Conservation (phyloP, 257 asterid genomes). For the Anisodus acutangulus region DNA sequence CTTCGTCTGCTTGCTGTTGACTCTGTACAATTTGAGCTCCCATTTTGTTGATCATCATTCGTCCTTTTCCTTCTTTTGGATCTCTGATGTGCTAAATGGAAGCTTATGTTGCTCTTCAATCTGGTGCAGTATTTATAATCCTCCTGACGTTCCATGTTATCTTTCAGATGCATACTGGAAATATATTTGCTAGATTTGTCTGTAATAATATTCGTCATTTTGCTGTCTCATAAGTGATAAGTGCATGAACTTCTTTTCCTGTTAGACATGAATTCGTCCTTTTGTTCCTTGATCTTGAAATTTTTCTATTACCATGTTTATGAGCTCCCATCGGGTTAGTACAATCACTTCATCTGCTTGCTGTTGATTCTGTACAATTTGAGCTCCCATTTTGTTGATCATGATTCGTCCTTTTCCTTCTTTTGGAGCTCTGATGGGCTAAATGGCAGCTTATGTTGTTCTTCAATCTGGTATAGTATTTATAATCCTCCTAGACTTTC, state of each 20-base stretch:
- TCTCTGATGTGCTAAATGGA: background rate
- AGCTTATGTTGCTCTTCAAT: background rate
- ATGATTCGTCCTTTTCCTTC: conserved; percentile 37
- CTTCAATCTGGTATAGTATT: background rate
- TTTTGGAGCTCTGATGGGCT: conserved; percentile 24
- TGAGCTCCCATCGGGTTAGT: no score
- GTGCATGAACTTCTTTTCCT: conserved; percentile 25
- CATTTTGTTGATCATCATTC: conserved; percentile 40
- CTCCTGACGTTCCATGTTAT: conserved; percentile 4
- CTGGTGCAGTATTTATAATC: conserved; percentile 3
- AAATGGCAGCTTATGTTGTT: background rate
- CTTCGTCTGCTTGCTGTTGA: conserved; percentile 17
- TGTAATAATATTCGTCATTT: conserved; percentile 27
- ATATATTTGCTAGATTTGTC: conserved; percentile 5
- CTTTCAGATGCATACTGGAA: conserved; percentile 24
- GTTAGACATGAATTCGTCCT: conserved; percentile 27
- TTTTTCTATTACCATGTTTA: conserved; percentile 2
- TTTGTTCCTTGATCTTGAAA: conserved; percentile 32
- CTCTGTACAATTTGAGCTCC: conserved; percentile 27
- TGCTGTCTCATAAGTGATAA: conserved; percentile 26
- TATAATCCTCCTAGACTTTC: no score
- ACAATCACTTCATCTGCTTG: no score
- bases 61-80: conserved; percentile 36
- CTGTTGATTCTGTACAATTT: conserved; percentile 6
- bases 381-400: conserved; percentile 39